phyloP scores from a whole-genome alignment of 2,329 filamentous ascomycete species.

The Fusarium torreyae region DNA sequence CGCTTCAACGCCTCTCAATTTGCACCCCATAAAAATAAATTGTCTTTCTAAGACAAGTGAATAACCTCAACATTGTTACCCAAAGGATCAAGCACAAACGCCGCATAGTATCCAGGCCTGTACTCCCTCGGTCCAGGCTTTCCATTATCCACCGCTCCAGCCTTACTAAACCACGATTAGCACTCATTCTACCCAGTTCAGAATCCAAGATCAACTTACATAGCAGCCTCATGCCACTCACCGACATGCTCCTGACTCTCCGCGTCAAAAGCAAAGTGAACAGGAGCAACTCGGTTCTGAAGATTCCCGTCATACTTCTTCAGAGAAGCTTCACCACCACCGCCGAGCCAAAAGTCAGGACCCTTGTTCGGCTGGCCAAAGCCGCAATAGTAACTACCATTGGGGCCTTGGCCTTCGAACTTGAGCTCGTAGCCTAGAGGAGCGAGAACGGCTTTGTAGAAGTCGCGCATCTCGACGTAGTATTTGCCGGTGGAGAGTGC shows the following conservation, averaged over 20 bases:
- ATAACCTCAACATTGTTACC: constrained; percentile 69
- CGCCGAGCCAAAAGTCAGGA: constrained; percentile 49
- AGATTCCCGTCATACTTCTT: constrained; percentile 46
- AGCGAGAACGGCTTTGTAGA: constrained; percentile 48
- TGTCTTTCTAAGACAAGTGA: constrained; percentile 30
- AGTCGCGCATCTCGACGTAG: constrained; percentile 49
- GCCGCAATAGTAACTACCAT: constrained; percentile 38
- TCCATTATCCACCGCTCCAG: constrained; percentile 65
- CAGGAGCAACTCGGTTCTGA: constrained; percentile 37
- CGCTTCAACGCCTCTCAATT: background rate
- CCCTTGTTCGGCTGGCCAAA: constrained; percentile 38
- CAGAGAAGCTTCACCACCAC: constrained; percentile 26
- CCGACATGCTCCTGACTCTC: constrained; percentile 39
- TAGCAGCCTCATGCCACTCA: constrained; percentile 47
- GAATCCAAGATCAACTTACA: constrained; percentile 32
- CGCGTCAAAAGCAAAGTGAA: constrained; percentile 46
- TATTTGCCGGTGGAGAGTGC: constrained; percentile 45
- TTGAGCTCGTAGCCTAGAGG: constrained; percentile 47
- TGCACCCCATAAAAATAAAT: background rate
- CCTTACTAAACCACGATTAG: constrained; percentile 51
- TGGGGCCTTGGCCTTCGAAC: constrained; percentile 31
- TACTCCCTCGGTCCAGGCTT: constrained; percentile 64
- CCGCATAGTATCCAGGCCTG: constrained; percentile 64
- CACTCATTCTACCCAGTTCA: fast-evolving
- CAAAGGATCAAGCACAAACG: constrained; percentile 65